These are phyloP conservation scores for Deinandra increscens DNA, from an alignment of 129 eudicot species.

Conservation along the genomic window DNA sequence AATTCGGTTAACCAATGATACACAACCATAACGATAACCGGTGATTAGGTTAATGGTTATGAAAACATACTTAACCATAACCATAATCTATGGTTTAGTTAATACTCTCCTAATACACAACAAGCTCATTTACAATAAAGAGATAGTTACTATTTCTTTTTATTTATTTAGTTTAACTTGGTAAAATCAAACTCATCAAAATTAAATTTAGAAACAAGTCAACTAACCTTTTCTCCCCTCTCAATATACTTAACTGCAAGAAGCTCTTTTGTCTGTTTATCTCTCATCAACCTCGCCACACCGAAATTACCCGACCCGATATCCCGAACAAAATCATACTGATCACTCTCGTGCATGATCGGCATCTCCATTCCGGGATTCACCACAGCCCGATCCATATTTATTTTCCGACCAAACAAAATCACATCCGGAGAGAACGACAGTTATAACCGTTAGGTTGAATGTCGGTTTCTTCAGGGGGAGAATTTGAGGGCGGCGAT, in stretches of 20 bases:
- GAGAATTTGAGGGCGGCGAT: slow-evolving; percentile 17
- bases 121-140: too few species aligned
- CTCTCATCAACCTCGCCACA: slow-evolving; percentile 83
- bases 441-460: neutral
- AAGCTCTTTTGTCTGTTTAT: slow-evolving; percentile 67
- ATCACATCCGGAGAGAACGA: slow-evolving; percentile 1
- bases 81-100: too few species aligned
- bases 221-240: slow-evolving; percentile 81
- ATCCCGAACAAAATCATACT: slow-evolving; percentile 70
- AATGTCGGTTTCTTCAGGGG: neutral
- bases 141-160: too few species aligned
- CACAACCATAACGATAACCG: too few species aligned
- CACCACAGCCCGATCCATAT: slow-evolving; percentile 51
- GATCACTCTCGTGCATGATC: slow-evolving; percentile 82
- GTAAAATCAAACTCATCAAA: neutral
- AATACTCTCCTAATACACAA: too few species aligned
- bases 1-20: too few species aligned
- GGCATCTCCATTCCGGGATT: slow-evolving; percentile 62
- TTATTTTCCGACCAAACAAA: slow-evolving; percentile 21
- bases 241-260: slow-evolving; percentile 93
- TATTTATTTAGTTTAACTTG: too few species aligned
- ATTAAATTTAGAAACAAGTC: neutral
- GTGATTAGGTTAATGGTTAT: too few species aligned
- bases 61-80: too few species aligned
- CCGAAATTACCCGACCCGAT: slow-evolving; percentile 94